Evolutionary conservation across 345 rosid genomes (phyloP).

Genomic region (Luvunga scandens): DNA sequence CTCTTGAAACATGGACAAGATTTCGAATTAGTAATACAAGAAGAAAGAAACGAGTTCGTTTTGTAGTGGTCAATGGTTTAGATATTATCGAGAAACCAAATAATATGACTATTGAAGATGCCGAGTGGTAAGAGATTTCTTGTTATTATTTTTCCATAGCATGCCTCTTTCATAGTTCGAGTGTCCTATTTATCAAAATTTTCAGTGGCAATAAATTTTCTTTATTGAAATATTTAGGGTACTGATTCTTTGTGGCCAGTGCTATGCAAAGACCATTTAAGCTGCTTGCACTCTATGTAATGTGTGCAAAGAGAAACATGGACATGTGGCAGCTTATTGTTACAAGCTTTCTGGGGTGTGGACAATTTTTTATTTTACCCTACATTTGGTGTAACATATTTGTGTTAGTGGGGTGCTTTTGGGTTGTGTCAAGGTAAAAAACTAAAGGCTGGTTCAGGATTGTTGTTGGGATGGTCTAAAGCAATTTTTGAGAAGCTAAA

Average conservation of each 20-base stretch:
- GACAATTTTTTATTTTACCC: not conserved
- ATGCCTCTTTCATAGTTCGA: not conserved
- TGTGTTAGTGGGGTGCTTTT: not conserved
- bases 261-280: too few relatives aligned
- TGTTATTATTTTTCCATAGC: not conserved
- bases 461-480: too few relatives aligned
- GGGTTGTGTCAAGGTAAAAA: not conserved
- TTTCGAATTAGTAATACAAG: constrained; percentile 94
- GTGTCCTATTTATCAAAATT: not conserved
- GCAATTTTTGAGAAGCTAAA: too few relatives aligned
- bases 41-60: constrained; percentile 92
- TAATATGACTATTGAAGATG: constrained; percentile 60
- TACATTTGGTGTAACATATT: not conserved
- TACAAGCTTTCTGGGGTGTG: not conserved
- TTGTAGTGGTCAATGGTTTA: constrained; percentile 93
- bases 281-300: not conserved
- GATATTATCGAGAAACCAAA: constrained; percentile 84
- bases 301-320: not conserved
- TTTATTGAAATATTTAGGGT: not conserved
- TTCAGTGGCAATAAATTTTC: not conserved
- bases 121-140: constrained; percentile 64
- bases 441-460: too few relatives aligned
- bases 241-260: not conserved
- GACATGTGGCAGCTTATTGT: not conserved
- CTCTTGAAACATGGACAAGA: constrained; percentile 81